Base-by-base conservation (phyloP, 805 yeast genomes). In the Metschnikowia borealis region DNA sequence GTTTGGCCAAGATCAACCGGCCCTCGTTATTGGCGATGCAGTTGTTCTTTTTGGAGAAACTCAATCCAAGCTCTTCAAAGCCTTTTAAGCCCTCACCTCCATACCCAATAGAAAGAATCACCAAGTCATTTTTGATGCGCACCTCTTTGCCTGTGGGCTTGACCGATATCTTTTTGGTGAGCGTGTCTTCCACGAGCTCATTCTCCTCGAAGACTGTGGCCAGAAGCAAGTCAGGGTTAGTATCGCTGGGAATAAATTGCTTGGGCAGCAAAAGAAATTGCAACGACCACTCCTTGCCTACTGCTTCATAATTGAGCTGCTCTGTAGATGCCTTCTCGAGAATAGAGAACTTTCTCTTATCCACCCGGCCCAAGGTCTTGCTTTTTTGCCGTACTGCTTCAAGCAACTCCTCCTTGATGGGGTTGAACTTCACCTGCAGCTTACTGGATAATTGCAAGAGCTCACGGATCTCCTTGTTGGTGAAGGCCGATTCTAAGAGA, bases 401-500 rank as follows among this genome's bases (percentile, higher is more conserved):
- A 42, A 74, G 54, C 5, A 62, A 17, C 5, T 66, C 57, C n/a
- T 70, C 68, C 0, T 73, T 72, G 10, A 73, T 52, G 6, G 74
- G 74, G 6, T 51, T 47, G 7, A 78, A 76, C 42, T 72, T 62
- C 49, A 85, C 79, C 11, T 63, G 67, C 15, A 74, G 73, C 0
- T 83, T 82, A 31, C 72, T 58, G 5, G 69, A 67, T 49, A 89
- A 66, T 47, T 83, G 86, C 62, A 91, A 71, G 35, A 92, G 69
- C 62, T 94, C 98, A 62, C 97, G 77, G 21, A 92, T 76, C 66
- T 94, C 99, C 63, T 90, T 92, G 57, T 88, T 92, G 3, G 97
- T 86, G 65, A 91, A 94, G 23, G 96, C 94, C 40, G 94, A 83
- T 57, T 90, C 91, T 41, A 84, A 65, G 20, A 89, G 72, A 2